Percentiles rank a stretch among this genome's conserved stretches.
phyloP scores from a whole-genome alignment of 2,329 filamentous ascomycete genomes.

The Didymella exigua region DNA sequence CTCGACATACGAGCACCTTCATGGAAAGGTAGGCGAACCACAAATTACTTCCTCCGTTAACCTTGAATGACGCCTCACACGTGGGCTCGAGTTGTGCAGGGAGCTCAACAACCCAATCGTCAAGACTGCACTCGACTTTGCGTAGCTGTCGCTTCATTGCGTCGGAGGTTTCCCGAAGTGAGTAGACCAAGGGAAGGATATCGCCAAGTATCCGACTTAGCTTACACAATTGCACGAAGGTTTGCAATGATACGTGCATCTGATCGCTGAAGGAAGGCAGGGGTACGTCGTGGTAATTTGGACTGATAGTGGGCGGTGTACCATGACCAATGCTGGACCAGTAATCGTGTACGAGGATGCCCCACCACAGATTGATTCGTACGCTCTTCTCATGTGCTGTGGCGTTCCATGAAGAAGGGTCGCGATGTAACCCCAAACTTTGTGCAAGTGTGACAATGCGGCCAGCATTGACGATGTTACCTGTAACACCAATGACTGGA shows the following conservation, averaged over 20 bases:
- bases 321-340: constrained; percentile 32
- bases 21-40: constrained; percentile 26
- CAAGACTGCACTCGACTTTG: constrained; percentile 18
- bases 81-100: constrained; percentile 10
- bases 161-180: constrained; percentile 10
- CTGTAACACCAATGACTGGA: constrained; percentile 24
- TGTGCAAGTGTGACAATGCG: constrained; percentile 29
- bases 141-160: constrained; percentile 15
- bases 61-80: neutral
- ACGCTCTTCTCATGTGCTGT: constrained; percentile 24
- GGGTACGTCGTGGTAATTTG: constrained; percentile 23
- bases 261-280: constrained; percentile 1
- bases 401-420: constrained; percentile 22
- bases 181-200: constrained; percentile 25
- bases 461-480: constrained; percentile 29
- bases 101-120: constrained; percentile 21
- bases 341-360: constrained; percentile 27
- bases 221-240: constrained; percentile 24
- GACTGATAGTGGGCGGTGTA: constrained; percentile 24
- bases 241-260: neutral
- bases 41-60: constrained; percentile 25
- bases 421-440: constrained; percentile 25
- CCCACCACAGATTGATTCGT: constrained; percentile 30
- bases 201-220: constrained; percentile 26
- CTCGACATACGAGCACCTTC: constrained; percentile 20